Evolutionary conservation across 768 basidiomycete genomes (phyloP).

Genomic region (Boletus rubroflammeus): DNA sequence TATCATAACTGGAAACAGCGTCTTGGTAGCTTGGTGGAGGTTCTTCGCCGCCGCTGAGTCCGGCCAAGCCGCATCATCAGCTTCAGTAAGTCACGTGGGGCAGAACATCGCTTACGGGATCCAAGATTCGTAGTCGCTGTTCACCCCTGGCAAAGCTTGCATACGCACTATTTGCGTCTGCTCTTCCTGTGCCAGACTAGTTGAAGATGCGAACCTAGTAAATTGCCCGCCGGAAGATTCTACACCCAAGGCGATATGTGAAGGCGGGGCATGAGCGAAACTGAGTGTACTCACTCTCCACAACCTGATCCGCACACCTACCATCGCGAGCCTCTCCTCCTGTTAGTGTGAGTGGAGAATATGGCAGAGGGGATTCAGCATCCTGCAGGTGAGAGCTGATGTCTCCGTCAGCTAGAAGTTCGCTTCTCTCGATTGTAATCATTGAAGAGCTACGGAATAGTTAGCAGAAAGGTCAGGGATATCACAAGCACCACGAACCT

Average conservation of each 20-base stretch:
- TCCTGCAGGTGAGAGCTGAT: not conserved
- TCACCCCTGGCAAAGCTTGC: not conserved
- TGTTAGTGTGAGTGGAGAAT: not conserved
- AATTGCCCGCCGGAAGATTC: not conserved
- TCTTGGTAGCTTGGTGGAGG: constrained; percentile 19
- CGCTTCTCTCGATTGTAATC: not conserved
- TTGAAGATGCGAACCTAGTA: not conserved
- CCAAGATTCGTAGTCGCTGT: not conserved
- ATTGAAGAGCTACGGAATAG: not conserved
- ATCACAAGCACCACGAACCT: not conserved
- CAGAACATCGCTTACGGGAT: constrained; percentile 3
- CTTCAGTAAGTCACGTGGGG: not conserved
- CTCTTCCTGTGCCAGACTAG: not conserved
- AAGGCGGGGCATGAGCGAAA: not conserved
- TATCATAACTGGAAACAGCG: not conserved
- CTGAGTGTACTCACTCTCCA: not conserved
- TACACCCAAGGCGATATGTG: not conserved
- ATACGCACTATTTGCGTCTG: not conserved
- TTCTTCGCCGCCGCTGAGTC: not conserved
- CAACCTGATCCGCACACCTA: not conserved
- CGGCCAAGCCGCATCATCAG: not conserved
- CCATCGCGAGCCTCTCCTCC: not conserved
- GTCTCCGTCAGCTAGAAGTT: too few relatives aligned
- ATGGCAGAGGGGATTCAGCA: not conserved
- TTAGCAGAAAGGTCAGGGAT: not conserved